These are phyloP conservation scores for Avena insularis DNA, from an alignment of 176 grass and related monocot species.

Conservation along the genomic window DNA sequence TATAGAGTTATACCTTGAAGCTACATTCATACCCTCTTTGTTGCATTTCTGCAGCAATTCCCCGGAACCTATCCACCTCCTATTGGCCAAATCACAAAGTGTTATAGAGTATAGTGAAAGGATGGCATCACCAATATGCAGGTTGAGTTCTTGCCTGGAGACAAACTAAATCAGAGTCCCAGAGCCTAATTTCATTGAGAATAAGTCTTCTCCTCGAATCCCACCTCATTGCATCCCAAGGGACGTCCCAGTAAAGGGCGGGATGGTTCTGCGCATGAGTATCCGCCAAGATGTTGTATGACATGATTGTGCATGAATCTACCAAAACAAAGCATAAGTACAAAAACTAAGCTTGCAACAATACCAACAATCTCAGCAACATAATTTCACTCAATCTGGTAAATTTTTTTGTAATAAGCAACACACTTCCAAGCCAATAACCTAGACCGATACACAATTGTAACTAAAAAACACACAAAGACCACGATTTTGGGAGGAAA, in stretches of 20 bases:
- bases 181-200: conserved; percentile 68
- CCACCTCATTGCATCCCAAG: conserved; percentile 69
- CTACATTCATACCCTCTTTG: conserved; percentile 66
- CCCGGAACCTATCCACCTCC: conserved; percentile 83
- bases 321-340: conserved; percentile 37
- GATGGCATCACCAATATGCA: neutral
- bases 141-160: conserved; percentile 69
- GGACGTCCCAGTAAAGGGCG: conserved; percentile 73
- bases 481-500: too few relatives aligned
- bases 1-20: conserved; percentile 63
- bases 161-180: conserved; percentile 81
- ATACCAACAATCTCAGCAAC: neutral
- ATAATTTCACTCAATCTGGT: neutral
- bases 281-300: conserved; percentile 93
- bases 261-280: conserved; percentile 63
- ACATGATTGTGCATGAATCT: conserved; percentile 80
- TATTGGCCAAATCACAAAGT: conserved; percentile 36
- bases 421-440: too few relatives aligned
- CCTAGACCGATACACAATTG: too few relatives aligned
- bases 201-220: conserved; percentile 78
- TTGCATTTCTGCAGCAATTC: conserved; percentile 61
- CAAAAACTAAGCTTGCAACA: neutral
- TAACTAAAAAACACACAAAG: too few relatives aligned
- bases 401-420: too few relatives aligned
- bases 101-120: conserved; percentile 16